phyloP scores from a whole-genome alignment of 768 basidiomycete genomes.

The Rossbeevera mucosa region DNA sequence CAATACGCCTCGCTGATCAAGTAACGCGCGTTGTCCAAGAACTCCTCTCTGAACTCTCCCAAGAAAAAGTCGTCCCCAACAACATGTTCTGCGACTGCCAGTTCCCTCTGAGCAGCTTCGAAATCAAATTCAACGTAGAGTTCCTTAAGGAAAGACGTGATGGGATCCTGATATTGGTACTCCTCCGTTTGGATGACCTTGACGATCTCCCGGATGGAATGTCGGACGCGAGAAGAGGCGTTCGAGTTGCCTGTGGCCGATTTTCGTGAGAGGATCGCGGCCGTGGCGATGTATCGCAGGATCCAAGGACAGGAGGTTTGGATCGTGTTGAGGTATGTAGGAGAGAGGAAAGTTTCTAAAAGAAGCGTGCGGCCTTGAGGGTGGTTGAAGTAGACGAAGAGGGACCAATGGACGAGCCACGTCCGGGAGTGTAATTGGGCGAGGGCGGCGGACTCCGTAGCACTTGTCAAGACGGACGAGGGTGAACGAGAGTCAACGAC shows the following conservation, averaged over 20 bases:
- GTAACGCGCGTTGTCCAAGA: conserved; percentile 94
- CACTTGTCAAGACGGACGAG: conserved; percentile 41
- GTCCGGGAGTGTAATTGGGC: conserved; percentile 90
- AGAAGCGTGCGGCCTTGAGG: conserved; percentile 85
- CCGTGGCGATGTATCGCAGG: conserved; percentile 88
- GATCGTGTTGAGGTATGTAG: conserved; percentile 97
- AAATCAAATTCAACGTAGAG: conserved; percentile 96
- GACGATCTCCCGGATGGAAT: conserved; percentile 88
- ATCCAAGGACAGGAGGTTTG: conserved; percentile 95
- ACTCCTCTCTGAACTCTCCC: conserved; percentile 84
- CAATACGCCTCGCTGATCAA: conserved; percentile 97
- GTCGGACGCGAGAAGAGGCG: conserved; percentile 68
- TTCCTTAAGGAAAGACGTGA: conserved; percentile 90
- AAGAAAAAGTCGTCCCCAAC: conserved; percentile 94
- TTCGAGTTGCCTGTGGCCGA: conserved; percentile 46
- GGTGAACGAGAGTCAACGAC: conserved; percentile 77
- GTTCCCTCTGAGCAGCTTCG: conserved; percentile 83
- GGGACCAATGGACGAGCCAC: conserved; percentile 96
- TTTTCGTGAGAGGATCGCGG: conserved; percentile 89
- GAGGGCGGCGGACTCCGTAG: conserved; percentile 64
- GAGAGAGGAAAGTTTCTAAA: conserved; percentile 94
- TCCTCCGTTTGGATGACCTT: conserved; percentile 93
- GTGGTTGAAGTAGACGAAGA: conserved; percentile 99
- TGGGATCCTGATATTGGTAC: conserved; percentile 92
- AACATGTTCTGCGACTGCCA: conserved; percentile 73